Conservation (phyloP, 371 early-diverging fungal genomes). For the Mortierella sp. region DNA sequence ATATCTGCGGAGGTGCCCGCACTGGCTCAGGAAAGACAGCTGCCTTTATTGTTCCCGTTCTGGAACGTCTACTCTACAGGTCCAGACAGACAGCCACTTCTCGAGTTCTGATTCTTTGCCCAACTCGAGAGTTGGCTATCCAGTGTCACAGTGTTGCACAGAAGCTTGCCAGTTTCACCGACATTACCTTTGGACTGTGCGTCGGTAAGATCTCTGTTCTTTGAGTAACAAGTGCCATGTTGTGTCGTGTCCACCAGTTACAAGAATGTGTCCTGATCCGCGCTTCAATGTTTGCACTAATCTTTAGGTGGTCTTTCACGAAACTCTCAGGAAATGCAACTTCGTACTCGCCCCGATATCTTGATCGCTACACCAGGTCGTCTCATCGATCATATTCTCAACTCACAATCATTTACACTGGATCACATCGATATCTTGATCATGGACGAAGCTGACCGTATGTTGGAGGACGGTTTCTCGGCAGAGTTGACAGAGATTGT, state of each 20-base stretch:
- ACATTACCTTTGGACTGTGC: constrained; percentile 87
- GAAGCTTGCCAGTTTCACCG: constrained; percentile 89
- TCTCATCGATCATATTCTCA: constrained; percentile 97
- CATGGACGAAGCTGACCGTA: constrained; percentile 99
- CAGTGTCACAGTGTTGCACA: constrained; percentile 95
- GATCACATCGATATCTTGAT: constrained; percentile 97
- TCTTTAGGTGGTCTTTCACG: constrained; percentile 87
- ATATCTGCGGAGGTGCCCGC: constrained; percentile 99
- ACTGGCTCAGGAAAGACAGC: constrained; percentile 99
- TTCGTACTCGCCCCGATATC: constrained; percentile 93
- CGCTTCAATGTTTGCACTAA: too few relatives aligned
- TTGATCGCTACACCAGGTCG: constrained; percentile 99
- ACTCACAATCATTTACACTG: constrained; percentile 88
- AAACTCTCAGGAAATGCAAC: constrained; percentile 92
- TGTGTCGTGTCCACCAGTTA: too few relatives aligned
- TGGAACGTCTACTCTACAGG: constrained; percentile 94
- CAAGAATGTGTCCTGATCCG: too few relatives aligned
- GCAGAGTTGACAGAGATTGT: constrained; percentile 98
- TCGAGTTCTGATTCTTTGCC: constrained; percentile 96
- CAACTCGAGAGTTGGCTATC: constrained; percentile 99
- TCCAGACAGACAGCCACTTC: constrained; percentile 83
- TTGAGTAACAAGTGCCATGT: background rate
- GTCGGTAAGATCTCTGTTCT: constrained; percentile 63
- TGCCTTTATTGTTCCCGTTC: constrained; percentile 97
- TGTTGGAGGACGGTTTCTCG: constrained; percentile 99